Evolutionary conservation across 371 early-diverging fungal species (phyloP).

Genomic region (Coemansia sp.): DNA sequence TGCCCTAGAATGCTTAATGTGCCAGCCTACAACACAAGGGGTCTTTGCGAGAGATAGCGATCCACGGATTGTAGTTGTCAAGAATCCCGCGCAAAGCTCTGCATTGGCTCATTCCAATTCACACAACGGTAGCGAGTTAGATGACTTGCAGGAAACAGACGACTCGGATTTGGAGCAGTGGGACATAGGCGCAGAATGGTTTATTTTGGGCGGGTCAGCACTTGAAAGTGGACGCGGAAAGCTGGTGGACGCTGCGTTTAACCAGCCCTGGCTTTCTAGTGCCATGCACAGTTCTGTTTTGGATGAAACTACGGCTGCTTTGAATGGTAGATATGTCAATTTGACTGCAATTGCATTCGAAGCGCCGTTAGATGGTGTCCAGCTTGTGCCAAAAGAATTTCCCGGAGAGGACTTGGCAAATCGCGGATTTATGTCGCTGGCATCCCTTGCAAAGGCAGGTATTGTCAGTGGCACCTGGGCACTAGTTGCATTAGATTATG

Average conservation of each 20-base stretch:
- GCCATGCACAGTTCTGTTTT: not conserved
- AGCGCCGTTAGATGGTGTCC: slow-evolving; percentile 11
- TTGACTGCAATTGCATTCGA: slow-evolving; percentile 11
- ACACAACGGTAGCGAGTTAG: not conserved
- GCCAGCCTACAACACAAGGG: slow-evolving; percentile 42
- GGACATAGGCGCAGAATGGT: slow-evolving; percentile 47
- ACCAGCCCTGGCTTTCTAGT: not conserved
- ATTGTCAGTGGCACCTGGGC: slow-evolving; percentile 79
- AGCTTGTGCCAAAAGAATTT: slow-evolving; percentile 19
- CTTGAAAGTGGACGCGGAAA: slow-evolving; percentile 13
- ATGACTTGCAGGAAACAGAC: not conserved
- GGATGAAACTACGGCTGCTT: not conserved
- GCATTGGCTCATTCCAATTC: not conserved
- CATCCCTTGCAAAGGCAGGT: slow-evolving; percentile 61
- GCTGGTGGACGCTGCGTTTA: slow-evolving; percentile 25
- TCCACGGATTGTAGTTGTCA: slow-evolving; percentile 28
- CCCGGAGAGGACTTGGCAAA: slow-evolving; percentile 36
- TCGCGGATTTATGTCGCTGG: slow-evolving; percentile 51
- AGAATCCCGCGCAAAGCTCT: not conserved
- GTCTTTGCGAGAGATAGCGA: slow-evolving; percentile 6
- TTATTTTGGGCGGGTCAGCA: slow-evolving; percentile 38
- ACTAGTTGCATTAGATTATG: slow-evolving; percentile 21
- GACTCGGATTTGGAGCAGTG: slow-evolving; percentile 11
- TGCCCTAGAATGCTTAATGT: slow-evolving; percentile 36
- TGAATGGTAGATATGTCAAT: not conserved